Evolutionary conservation across 179 eudicot genomes (phyloP).

Genomic region (Sideroxylon spinosum): DNA sequence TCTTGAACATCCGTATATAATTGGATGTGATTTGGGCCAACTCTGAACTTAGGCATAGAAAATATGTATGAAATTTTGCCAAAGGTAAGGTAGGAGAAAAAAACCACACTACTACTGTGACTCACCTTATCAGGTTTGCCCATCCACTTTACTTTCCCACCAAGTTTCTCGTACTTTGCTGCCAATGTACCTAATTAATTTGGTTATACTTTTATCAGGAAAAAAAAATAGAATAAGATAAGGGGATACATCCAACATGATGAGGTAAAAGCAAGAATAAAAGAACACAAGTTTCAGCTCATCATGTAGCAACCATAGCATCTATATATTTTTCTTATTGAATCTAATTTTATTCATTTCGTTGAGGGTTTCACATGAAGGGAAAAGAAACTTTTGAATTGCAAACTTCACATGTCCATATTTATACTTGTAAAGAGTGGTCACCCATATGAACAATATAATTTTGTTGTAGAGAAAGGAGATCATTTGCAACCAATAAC

Average conservation of each 20-base stretch:
- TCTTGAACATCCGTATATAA: background rate
- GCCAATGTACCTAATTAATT: slow-evolving; percentile 65
- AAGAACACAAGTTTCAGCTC: background rate
- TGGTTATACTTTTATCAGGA: slow-evolving; percentile 7
- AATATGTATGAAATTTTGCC: background rate
- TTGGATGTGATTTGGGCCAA: slow-evolving; percentile 1
- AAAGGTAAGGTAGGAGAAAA: background rate
- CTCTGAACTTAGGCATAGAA: background rate
- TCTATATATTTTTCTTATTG: background rate
- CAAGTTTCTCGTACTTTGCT: slow-evolving; percentile 74
- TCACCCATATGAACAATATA: background rate
- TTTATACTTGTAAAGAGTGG: background rate
- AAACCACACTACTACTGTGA: background rate
- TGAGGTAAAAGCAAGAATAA: background rate
- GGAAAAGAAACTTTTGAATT: background rate
- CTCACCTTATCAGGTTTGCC: slow-evolving; percentile 90
- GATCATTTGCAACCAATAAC: background rate
- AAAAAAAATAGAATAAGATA: background rate
- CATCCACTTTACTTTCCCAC: slow-evolving; percentile 99
- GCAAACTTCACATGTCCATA: background rate
- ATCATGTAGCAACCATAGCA: background rate
- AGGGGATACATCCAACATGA: background rate
- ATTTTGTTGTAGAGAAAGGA: background rate
- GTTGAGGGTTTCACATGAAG: background rate
- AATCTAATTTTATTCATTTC: background rate